Percentiles rank a stretch among this genome's conserved stretches.
Evolutionary conservation across 495 filamentous ascomycete genomes (phyloP).

Genomic region (Aspergillus indologenus): DNA sequence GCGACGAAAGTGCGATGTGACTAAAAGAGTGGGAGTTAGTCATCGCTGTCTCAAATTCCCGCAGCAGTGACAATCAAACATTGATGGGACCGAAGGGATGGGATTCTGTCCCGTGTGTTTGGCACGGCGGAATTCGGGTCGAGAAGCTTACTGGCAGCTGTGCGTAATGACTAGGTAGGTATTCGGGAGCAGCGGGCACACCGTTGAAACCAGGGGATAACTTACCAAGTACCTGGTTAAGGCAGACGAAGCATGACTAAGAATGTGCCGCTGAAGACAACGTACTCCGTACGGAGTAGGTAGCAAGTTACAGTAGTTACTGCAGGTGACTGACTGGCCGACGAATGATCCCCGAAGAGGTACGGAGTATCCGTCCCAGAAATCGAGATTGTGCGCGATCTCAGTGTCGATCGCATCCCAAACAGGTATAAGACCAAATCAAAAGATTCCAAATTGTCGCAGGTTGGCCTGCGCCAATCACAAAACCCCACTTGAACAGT

Average conservation of each 20-base stretch:
- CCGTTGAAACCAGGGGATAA: background rate
- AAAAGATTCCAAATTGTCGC: conserved; percentile 28
- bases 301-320: too few relatives aligned
- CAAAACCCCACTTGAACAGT: conserved; percentile 23
- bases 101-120: background rate
- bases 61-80: background rate
- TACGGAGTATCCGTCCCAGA: background rate
- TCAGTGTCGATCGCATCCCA: conserved; percentile 18
- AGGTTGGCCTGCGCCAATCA: conserved; percentile 22
- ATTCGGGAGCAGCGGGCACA: background rate
- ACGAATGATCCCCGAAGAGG: background rate
- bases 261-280: background rate
- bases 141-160: background rate
- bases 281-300: too few relatives aligned
- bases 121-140: background rate
- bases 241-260: background rate
- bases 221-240: background rate
- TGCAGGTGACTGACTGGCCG: too few relatives aligned
- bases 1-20: background rate
- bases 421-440: conserved; percentile 17
- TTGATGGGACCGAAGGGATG: background rate
- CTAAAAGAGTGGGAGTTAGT: background rate
- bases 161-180: too few relatives aligned
- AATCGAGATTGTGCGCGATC: conserved; percentile 17
- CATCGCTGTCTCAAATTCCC: background rate